These are phyloP conservation scores for Endocarpon pusillum DNA, from an alignment of 495 filamentous ascomycete species.

Conservation along the genomic window DNA sequence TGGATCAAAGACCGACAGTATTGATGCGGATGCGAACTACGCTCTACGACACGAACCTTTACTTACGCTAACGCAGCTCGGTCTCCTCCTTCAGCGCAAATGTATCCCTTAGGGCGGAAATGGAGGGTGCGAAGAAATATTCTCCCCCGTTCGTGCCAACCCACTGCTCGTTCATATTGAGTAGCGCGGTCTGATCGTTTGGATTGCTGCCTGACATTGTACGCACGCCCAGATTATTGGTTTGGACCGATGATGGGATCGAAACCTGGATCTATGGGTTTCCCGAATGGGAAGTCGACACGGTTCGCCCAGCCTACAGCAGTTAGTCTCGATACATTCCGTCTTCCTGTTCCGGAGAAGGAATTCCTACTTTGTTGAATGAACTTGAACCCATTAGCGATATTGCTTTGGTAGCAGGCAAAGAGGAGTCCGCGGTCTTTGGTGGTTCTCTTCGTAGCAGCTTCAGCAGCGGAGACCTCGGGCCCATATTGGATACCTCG, in stretches of 20 bases:
- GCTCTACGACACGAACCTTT: too few species aligned
- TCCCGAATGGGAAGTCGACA: slow-evolving; percentile 7
- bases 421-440: slow-evolving; percentile 24
- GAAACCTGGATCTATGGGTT: slow-evolving; percentile 11
- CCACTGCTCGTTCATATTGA: slow-evolving; percentile 5
- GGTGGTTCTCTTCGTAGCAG: slow-evolving; percentile 2
- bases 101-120: slow-evolving; percentile 3
- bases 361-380: slow-evolving; percentile 16
- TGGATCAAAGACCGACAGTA: too few species aligned
- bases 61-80: too few species aligned
- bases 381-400: slow-evolving; percentile 21
- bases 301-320: slow-evolving; percentile 11
- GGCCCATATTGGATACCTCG: slow-evolving; percentile 26
- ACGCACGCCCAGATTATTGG: slow-evolving; percentile 1
- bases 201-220: slow-evolving; percentile 8
- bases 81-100: too few species aligned
- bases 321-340: neutral
- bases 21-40: too few species aligned
- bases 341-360: neutral
- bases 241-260: slow-evolving; percentile 21
- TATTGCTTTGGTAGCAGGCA: slow-evolving; percentile 23
- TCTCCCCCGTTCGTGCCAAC: slow-evolving; percentile 15
- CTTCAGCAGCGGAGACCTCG: slow-evolving; percentile 15
- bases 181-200: slow-evolving; percentile 9
- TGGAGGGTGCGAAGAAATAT: slow-evolving; percentile 15